Base-by-base conservation (phyloP, 1,284 basidiomycete species). In the Afroboletus lepidellus region DNA sequence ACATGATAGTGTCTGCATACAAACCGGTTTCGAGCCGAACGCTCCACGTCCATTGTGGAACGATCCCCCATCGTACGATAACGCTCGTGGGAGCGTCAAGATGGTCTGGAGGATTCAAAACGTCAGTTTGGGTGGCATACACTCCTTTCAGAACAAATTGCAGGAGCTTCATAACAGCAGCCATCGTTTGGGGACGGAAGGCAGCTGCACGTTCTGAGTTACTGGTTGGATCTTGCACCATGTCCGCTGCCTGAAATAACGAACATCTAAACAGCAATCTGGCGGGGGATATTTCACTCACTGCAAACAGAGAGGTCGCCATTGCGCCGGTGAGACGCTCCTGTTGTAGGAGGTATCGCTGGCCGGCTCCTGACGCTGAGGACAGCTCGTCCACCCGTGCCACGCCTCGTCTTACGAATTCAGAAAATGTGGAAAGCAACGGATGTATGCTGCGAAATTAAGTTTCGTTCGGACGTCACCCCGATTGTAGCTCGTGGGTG, bases 21-120 rank as follows among this genome's bases (percentile, higher is more conserved):
- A 75, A 71, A 30, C 72, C 61, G 30, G 79, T 73, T 60, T 87
- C 85, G 39, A 69, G 63, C 83, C 84, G 87, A 9, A 74, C 66
- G n/a, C 61, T 64, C 85, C 87, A 90, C 51, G 74, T 74, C 84
- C 86, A 88, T 3, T 77, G 74, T 4, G 84, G 61, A 5, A 75
- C 67, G 15, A 72, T 54, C 27, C 80, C 78, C 78, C 81, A 87
- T 53, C 68, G 68, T 9, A 84, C 48, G 15, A 88, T 61, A 24
- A 85, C 70, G 3, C 42, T 65, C 50, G 78, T 76, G 3, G 84
- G 63, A 27, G 62, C 52, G 63, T 83, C 79, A 3, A 79, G 65
- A 16, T 57, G 46, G 41, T 64, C 60, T 15, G 65, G 57, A 3
- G 74, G 63, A 23, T 50, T 52, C 29, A 60, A 56, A 43, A 57